A percentile compares a stretch with the other conserved stretches of the same genome.
phyloP scores from a whole-genome alignment of 768 basidiomycete genomes.

The Tylopilus cervinicoccineus region DNA sequence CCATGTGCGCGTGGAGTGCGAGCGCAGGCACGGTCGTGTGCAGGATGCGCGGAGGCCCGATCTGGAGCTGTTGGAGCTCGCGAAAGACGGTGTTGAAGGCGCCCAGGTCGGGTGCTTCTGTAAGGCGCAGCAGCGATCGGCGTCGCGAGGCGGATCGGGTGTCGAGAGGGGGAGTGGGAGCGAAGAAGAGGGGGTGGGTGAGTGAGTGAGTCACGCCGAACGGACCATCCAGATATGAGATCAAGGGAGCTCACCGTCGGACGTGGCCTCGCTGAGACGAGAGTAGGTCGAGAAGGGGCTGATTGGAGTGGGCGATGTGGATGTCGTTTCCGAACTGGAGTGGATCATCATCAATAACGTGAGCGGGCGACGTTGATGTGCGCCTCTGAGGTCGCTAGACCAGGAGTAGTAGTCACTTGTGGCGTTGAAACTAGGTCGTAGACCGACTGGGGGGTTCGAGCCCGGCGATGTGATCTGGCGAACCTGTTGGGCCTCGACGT shows the following conservation, averaged over 20 bases:
- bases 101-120: conserved; percentile 69
- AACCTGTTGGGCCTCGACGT: background rate
- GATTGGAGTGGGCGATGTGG: conserved; percentile 32
- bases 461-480: background rate
- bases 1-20: conserved; percentile 6
- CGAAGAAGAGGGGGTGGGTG: background rate
- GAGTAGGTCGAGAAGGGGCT: conserved; percentile 39
- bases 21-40: conserved; percentile 15
- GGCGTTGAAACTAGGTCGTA: background rate
- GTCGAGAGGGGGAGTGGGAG: too few species aligned
- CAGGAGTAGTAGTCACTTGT: background rate
- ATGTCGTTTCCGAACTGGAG: conserved; percentile 35
- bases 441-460: too few species aligned
- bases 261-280: conserved; percentile 46
- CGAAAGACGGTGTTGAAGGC: conserved; percentile 68
- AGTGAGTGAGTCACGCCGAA: background rate
- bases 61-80: conserved; percentile 58
- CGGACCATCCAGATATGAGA: background rate
- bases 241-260: conserved; percentile 39
- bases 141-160: too few species aligned
- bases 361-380: background rate
- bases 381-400: background rate
- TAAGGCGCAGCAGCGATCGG: background rate
- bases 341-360: conserved; percentile 27
- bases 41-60: conserved; percentile 32